Conservation (phyloP, 2,329 filamentous ascomycete species). For the Nemania abortiva region DNA sequence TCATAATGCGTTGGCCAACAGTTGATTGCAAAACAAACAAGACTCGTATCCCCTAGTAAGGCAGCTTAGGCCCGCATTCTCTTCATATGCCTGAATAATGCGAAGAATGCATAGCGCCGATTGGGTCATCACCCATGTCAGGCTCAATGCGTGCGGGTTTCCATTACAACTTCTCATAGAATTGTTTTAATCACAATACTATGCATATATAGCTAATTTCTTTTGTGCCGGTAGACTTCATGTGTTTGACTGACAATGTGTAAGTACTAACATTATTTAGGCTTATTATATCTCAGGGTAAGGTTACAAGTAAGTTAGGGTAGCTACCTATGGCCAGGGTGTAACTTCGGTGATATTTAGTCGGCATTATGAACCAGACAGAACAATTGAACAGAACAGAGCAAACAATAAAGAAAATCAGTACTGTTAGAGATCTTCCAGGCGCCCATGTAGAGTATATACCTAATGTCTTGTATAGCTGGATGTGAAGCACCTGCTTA, state of each 20-base stretch:
- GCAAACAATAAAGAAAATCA: too few species aligned
- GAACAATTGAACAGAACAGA: neutral
- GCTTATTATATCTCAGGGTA: neutral
- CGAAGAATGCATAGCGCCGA: neutral
- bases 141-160: conserved; percentile 6
- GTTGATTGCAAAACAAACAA: neutral
- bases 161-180: conserved; percentile 1
- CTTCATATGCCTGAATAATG: neutral
- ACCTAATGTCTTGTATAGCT: too few species aligned
- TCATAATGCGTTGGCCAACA: neutral
- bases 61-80: neutral
- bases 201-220: conserved; percentile 18
- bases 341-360: neutral
- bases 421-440: neutral
- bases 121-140: neutral
- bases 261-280: neutral
- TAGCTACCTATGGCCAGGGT: neutral
- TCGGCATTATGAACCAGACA: neutral
- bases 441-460: neutral
- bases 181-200: neutral
- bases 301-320: neutral
- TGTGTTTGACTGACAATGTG: conserved; percentile 19
- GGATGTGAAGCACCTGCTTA: too few species aligned
- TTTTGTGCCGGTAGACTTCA: conserved; percentile 7
- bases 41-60: neutral